These are phyloP conservation scores for Colletotrichum endophyticum DNA, from an alignment of 2,329 filamentous ascomycete species.

Conservation along the genomic window DNA sequence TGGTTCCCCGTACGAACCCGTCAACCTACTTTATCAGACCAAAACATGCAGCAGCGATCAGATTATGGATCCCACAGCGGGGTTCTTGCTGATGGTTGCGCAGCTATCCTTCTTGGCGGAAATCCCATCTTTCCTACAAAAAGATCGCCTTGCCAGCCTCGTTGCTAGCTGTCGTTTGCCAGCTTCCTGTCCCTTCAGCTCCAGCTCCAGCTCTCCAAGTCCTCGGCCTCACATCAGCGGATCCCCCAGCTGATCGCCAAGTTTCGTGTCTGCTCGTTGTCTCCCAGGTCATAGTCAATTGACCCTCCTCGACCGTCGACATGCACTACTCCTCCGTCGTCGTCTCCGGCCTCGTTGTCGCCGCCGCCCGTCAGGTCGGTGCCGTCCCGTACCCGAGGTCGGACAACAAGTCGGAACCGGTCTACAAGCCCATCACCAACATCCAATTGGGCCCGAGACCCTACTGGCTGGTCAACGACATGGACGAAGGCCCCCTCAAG, in stretches of 20 bases:
- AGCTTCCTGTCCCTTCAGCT: background rate
- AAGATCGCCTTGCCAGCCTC: background rate
- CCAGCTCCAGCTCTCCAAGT: background rate
- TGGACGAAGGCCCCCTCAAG: slow-evolving; percentile 66
- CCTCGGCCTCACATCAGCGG: background rate
- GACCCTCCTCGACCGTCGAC: background rate
- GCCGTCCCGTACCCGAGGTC: slow-evolving; percentile 14
- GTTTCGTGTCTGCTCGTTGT: background rate
- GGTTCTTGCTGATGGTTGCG: background rate
- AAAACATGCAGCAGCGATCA: background rate
- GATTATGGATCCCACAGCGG: background rate
- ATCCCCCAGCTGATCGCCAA: background rate
- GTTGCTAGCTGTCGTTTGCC: background rate
- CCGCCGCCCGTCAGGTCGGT: slow-evolving; percentile 7
- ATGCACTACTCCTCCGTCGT: slow-evolving; percentile 37
- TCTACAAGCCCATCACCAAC: slow-evolving; percentile 42
- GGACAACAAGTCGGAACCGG: background rate
- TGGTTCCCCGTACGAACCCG: background rate
- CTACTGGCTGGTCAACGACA: slow-evolving; percentile 67
- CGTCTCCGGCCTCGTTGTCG: slow-evolving; percentile 32
- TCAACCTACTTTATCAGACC: background rate
- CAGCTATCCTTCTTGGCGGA: background rate
- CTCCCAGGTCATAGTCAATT: background rate
- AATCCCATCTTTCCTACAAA: background rate
- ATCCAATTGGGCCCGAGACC: slow-evolving; percentile 68